These are phyloP conservation scores for Eucalyptus melliodora DNA, from an alignment of 345 rosid genomes.

Conservation along the genomic window DNA sequence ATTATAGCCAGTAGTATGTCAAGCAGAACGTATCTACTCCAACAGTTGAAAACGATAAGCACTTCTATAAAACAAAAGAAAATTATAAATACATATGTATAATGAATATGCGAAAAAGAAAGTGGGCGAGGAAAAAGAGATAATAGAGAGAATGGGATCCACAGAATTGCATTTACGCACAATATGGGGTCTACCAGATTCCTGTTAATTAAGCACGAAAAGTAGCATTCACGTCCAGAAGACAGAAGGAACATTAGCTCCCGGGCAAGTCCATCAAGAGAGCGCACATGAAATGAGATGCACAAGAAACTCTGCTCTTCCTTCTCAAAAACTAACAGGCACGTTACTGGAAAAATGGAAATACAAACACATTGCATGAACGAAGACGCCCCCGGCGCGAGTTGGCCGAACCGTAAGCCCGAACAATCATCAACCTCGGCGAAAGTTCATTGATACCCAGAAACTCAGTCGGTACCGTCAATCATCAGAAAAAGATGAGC, in stretches of 20 bases:
- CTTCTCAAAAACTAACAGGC: background rate
- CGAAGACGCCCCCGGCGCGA: background rate
- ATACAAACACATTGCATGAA: constrained; percentile 11
- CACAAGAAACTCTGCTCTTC: background rate
- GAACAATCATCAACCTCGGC: background rate
- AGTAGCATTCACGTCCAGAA: background rate
- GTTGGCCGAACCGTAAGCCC: background rate
- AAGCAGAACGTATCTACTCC: background rate
- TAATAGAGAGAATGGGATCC: constrained; percentile 42
- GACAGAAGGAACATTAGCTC: background rate
- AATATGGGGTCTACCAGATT: constrained; percentile 12
- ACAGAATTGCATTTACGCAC: constrained; percentile 24
- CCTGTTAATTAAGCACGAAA: background rate
- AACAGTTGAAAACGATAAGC: background rate
- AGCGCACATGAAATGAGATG: background rate
- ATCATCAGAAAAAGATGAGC: background rate
- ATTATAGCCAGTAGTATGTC: background rate
- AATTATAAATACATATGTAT: background rate
- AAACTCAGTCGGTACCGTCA: background rate
- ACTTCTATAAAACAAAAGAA: background rate
- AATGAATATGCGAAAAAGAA: constrained; percentile 1
- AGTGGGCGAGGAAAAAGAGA: constrained; percentile 8
- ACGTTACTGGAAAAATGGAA: background rate
- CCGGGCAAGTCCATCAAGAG: background rate
- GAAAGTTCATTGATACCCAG: background rate